Percentiles rank a stretch among this genome's conserved stretches.
Evolutionary conservation across 768 basidiomycete species (phyloP).

Genomic region (Rhizopogon vulgaris): DNA sequence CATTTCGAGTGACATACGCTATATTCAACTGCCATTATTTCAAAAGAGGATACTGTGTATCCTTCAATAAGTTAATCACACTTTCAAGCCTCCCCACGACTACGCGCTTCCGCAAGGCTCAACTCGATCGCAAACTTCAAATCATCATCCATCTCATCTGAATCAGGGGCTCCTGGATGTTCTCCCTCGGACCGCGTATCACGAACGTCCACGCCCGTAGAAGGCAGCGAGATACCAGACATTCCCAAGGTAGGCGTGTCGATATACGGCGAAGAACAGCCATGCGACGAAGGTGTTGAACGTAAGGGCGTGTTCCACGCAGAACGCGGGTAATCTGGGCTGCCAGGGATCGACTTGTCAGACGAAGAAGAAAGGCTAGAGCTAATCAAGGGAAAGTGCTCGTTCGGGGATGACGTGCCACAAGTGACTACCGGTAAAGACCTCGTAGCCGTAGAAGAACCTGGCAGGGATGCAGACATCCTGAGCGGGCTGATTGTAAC

Average conservation of each 20-base stretch:
- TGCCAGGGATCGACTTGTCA: constrained; percentile 11
- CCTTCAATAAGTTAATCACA: background rate
- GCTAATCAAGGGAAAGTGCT: constrained; percentile 29
- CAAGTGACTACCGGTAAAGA: constrained; percentile 2
- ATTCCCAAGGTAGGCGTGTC: constrained; percentile 9
- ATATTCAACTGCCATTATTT: background rate
- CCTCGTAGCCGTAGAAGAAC: constrained; percentile 4
- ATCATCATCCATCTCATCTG: constrained; percentile 55
- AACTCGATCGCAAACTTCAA: constrained; percentile 59
- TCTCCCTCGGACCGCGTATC: background rate
- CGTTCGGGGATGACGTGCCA: constrained; percentile 17
- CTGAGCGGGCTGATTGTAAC: constrained; percentile 23
- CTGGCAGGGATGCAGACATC: constrained; percentile 5
- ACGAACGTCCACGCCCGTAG: constrained; percentile 9
- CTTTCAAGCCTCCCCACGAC: constrained; percentile 5
- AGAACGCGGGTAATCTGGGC: constrained; percentile 16
- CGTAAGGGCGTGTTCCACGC: constrained; percentile 37
- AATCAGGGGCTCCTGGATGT: background rate
- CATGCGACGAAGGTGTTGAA: constrained; percentile 10
- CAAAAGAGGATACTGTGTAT: background rate
- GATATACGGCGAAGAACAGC: constrained; percentile 11
- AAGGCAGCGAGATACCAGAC: constrained; percentile 10
- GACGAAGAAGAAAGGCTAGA: constrained; percentile 20
- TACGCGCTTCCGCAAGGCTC: constrained; percentile 52
- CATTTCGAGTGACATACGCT: background rate